These are phyloP conservation scores for Plasmopara viticola DNA, from an alignment of 352 stramenopile genomes.

Conservation along the genomic window DNA sequence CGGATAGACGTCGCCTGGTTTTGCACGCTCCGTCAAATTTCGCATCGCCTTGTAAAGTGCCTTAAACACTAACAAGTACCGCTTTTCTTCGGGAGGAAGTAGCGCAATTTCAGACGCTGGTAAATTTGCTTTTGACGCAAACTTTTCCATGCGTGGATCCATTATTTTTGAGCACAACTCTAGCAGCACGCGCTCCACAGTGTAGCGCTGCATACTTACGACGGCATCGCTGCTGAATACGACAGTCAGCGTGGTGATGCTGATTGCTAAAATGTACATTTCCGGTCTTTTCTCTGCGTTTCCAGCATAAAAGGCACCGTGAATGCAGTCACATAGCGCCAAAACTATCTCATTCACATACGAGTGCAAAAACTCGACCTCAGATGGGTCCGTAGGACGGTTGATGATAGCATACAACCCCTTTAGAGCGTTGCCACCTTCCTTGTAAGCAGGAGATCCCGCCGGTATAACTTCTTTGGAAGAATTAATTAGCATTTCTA, in stretches of 20 bases:
- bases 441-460: slow-evolving; percentile 40
- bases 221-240: slow-evolving; percentile 53
- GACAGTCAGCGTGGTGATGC: slow-evolving; percentile 58
- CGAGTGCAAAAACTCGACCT: slow-evolving; percentile 61
- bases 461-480: slow-evolving; percentile 57
- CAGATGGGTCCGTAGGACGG: slow-evolving; percentile 42
- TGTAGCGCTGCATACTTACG: slow-evolving; percentile 61
- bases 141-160: slow-evolving; percentile 61
- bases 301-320: slow-evolving; percentile 56
- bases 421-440: slow-evolving; percentile 75
- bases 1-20: slow-evolving; percentile 63
- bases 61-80: slow-evolving; percentile 65
- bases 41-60: slow-evolving; percentile 59
- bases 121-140: slow-evolving; percentile 35
- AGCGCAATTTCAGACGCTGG: slow-evolving; percentile 28
- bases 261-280: slow-evolving; percentile 67
- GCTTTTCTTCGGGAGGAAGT: slow-evolving; percentile 50
- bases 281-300: slow-evolving; percentile 58
- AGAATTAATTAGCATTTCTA: slow-evolving; percentile 60
- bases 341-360: slow-evolving; percentile 78
- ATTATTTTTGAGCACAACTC: slow-evolving; percentile 72
- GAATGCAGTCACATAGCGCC: slow-evolving; percentile 66
- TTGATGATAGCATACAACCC: slow-evolving; percentile 73
- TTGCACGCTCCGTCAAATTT: slow-evolving; percentile 48
- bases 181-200: slow-evolving; percentile 69